phyloP scores from a whole-genome alignment of 805 yeast genomes.

The Starmerella bombi region DNA sequence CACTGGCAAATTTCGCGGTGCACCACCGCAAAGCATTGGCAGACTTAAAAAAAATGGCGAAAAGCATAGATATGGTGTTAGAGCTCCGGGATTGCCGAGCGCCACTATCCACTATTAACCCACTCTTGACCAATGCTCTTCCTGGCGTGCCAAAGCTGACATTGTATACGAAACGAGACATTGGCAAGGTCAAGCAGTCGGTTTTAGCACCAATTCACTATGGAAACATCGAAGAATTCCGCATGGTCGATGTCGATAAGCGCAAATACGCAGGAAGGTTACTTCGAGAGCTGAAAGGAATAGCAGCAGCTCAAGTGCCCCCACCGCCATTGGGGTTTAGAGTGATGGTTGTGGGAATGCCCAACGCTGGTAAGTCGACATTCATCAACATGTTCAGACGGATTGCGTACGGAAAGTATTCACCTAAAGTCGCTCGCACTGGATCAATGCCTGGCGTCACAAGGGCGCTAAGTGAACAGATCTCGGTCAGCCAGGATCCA shows the following conservation, averaged over 20 bases:
- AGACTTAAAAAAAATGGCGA: conserved; percentile 51
- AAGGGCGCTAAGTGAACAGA: conserved; percentile 58
- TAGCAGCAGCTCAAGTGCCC: conserved; percentile 31
- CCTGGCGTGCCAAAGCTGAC: conserved; percentile 44
- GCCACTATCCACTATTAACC: conserved; percentile 72
- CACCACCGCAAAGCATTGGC: conserved; percentile 75
- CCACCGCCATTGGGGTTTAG: conserved; percentile 76
- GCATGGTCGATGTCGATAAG: conserved; percentile 47
- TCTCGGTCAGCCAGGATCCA: conserved; percentile 46
- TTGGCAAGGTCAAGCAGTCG: conserved; percentile 34
- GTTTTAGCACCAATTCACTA: conserved; percentile 40
- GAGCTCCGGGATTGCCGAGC: conserved; percentile 86
- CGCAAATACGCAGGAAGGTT: conserved; percentile 38
- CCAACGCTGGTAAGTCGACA: conserved; percentile 94
- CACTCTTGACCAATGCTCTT: conserved; percentile 55
- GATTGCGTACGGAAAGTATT: conserved; percentile 25
- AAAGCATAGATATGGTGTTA: conserved; percentile 66
- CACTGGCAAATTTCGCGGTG: conserved; percentile 72
- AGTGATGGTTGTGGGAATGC: conserved; percentile 79
- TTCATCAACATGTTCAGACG: conserved; percentile 59
- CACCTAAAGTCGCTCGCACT: conserved; percentile 59
- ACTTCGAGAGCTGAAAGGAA: conserved; percentile 37
- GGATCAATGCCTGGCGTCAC: conserved; percentile 91
- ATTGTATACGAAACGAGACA: conserved; percentile 65
- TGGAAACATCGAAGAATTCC: conserved; percentile 30